Evolutionary conservation across 2,329 filamentous ascomycete genomes (phyloP).

Genomic region (Samsoniella hepiali): DNA sequence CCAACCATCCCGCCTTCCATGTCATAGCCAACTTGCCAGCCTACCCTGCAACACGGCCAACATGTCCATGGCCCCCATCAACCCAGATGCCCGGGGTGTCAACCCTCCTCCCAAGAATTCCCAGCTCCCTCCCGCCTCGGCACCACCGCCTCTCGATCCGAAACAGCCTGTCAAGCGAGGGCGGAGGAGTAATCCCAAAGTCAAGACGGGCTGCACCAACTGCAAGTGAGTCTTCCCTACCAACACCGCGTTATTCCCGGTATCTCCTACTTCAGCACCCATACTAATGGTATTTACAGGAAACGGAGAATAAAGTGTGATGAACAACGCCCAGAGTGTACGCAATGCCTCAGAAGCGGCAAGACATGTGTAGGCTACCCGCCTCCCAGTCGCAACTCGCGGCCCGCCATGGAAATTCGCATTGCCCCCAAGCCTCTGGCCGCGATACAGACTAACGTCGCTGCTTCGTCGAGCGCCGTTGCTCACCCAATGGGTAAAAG

Average conservation of each 20-base stretch:
- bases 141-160: slow-evolving; percentile 15
- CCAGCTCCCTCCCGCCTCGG: background rate
- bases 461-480: background rate
- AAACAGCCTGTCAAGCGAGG: slow-evolving; percentile 36
- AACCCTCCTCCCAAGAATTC: background rate
- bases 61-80: slow-evolving; percentile 2
- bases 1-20: background rate
- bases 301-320: slow-evolving; percentile 64
- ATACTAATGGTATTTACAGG: slow-evolving; percentile 34
- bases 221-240: slow-evolving; percentile 57
- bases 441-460: slow-evolving; percentile 21
- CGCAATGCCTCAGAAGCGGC: slow-evolving; percentile 57
- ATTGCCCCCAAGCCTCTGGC: slow-evolving; percentile 48
- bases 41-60: background rate
- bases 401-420: slow-evolving; percentile 44
- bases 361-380: slow-evolving; percentile 61
- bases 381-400: slow-evolving; percentile 48
- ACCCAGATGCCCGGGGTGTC: background rate
- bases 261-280: slow-evolving; percentile 14
- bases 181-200: slow-evolving; percentile 57
- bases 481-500: slow-evolving; percentile 16
- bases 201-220: slow-evolving; percentile 64
- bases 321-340: slow-evolving; percentile 58
- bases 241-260: background rate
- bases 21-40: background rate